Evolutionary conservation across 768 basidiomycete genomes (phyloP).

Genomic region (Fistulinella prunicolor): DNA sequence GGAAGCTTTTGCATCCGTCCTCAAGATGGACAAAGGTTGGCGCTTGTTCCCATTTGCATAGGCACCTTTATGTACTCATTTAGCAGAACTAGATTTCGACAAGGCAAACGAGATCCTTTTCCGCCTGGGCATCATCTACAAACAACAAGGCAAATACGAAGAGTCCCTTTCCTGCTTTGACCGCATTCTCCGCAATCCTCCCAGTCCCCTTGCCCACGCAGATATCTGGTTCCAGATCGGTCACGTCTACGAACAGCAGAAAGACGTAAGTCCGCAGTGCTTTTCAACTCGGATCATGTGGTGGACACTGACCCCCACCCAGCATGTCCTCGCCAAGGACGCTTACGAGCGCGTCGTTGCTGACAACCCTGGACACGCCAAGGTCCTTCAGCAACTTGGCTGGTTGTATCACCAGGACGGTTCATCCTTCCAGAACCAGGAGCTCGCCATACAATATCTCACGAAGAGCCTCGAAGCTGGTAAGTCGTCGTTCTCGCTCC

Average conservation of each 20-base stretch:
- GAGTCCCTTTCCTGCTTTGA: constrained; percentile 92
- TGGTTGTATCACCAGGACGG: constrained; percentile 97
- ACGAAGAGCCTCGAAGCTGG: constrained; percentile 96
- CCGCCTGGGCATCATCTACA: constrained; percentile 98
- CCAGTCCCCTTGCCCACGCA: constrained; percentile 90
- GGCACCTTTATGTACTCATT: constrained; percentile 27
- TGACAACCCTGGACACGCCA: constrained; percentile 92
- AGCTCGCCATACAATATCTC: constrained; percentile 88
- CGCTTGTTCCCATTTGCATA: constrained; percentile 2
- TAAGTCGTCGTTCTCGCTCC: constrained; percentile 35
- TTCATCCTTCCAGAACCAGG: constrained; percentile 93
- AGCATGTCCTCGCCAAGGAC: constrained; percentile 89
- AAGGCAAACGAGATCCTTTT: constrained; percentile 99
- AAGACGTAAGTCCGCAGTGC: constrained; percentile 64
- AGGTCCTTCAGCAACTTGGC: constrained; percentile 96
- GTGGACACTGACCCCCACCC: constrained; percentile 15
- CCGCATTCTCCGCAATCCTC: constrained; percentile 93
- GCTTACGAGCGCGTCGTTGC: constrained; percentile 94
- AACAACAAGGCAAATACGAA: constrained; percentile 93
- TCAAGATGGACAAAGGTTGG: constrained; percentile 94
- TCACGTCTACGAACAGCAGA: constrained; percentile 96
- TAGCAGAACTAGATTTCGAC: constrained; percentile 73
- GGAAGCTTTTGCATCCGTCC: constrained; percentile 94
- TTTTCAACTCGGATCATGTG: constrained; percentile 1
- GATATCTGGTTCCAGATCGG: constrained; percentile 99